Conservation (phyloP, 2,329 filamentous ascomycete genomes). For the Xylaria sp. region DNA sequence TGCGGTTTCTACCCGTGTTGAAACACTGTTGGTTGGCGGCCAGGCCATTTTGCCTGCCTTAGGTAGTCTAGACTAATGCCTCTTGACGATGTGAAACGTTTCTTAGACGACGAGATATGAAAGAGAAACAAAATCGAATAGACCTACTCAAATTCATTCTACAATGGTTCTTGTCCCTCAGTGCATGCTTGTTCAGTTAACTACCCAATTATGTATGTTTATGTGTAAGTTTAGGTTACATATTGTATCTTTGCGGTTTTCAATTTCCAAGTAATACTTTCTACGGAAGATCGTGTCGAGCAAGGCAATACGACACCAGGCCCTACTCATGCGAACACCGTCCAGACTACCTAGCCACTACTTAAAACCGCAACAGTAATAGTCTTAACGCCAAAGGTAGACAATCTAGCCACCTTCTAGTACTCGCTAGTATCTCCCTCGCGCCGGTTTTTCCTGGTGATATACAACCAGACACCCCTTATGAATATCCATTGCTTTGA, state of each 20-base stretch:
- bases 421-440: not conserved
- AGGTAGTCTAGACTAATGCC: not conserved
- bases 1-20: not conserved
- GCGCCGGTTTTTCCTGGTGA: not conserved
- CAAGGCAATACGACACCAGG: not conserved
- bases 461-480: conserved; percentile 14
- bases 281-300: not conserved
- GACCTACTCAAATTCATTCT: not conserved
- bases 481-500: not conserved
- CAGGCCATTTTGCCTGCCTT: not conserved
- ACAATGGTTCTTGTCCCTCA: not conserved
- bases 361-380: not conserved
- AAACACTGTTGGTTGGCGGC: not conserved
- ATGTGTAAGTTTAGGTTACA: too few species aligned
- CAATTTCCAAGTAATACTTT: not conserved
- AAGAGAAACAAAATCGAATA: conserved; percentile 10
- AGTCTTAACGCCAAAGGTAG: not conserved
- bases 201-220: not conserved
- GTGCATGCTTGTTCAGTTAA: not conserved
- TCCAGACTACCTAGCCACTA: not conserved
- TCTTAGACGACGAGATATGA: conserved; percentile 29
- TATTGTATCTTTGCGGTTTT: conserved; percentile 1
- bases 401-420: conserved; percentile 5
- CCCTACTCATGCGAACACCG: not conserved
- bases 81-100: conserved; percentile 16